A percentile compares a stretch with the other conserved stretches of the same genome.
Conservation (phyloP, 345 rosid species). For the Dipteronia dyeriana region DNA sequence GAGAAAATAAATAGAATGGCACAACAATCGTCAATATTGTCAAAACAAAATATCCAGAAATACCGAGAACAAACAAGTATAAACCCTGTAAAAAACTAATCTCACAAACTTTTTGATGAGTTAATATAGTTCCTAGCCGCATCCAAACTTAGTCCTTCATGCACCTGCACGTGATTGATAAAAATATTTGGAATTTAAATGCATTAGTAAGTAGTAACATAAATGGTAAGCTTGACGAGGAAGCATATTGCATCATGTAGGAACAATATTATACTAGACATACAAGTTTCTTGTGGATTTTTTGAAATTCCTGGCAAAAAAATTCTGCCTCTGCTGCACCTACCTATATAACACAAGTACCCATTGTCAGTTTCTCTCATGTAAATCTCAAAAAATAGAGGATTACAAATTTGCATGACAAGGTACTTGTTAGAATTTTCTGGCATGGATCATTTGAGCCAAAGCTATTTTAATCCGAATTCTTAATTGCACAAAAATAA, state of each 20-base stretch:
- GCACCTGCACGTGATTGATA: conserved; percentile 45
- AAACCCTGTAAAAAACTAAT: conserved; percentile 18
- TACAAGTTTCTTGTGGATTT: conserved; percentile 81
- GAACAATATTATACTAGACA: conserved; percentile 12
- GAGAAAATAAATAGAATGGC: background rate
- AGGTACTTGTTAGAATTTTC: background rate
- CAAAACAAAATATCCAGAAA: background rate
- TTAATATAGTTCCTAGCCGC: conserved; percentile 51
- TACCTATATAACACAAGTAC: conserved; percentile 39
- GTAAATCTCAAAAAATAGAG: background rate
- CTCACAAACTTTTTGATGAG: conserved; percentile 20
- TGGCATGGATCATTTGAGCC: background rate
- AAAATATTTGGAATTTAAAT: background rate
- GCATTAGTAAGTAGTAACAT: conserved; percentile 6
- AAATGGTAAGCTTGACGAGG: background rate
- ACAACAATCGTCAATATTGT: background rate
- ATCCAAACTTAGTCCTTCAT: conserved; percentile 61
- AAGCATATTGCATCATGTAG: background rate
- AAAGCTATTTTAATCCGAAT: no score
- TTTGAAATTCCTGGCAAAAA: conserved; percentile 74
- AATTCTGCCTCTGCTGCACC: conserved; percentile 70
- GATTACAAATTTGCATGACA: background rate
- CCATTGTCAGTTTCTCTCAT: background rate
- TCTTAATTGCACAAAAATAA: no score
- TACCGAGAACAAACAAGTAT: background rate